Evolutionary conservation across 129 eudicot species (phyloP).

Genomic region (Pulicaria dysenterica): DNA sequence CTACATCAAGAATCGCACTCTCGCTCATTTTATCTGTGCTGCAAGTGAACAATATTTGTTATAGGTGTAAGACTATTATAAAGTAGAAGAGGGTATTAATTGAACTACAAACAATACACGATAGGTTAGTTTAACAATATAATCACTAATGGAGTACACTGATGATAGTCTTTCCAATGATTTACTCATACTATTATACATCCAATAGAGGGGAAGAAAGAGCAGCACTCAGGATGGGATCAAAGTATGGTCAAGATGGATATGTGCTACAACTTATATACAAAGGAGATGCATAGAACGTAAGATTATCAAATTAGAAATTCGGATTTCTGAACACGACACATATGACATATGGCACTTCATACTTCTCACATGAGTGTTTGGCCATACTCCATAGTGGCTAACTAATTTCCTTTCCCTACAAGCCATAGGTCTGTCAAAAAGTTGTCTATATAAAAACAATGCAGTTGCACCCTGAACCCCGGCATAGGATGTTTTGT

Average conservation of each 20-base stretch:
- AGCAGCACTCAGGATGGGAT: too few relatives aligned
- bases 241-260: too few relatives aligned
- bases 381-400: too few relatives aligned
- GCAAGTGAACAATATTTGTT: slow-evolving; percentile 40
- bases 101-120: slow-evolving; percentile 6
- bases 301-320: background rate
- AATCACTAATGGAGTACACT: too few relatives aligned
- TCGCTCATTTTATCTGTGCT: slow-evolving; percentile 99
- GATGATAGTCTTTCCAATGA: background rate
- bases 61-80: slow-evolving; percentile 2
- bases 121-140: too few relatives aligned
- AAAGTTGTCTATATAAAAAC: background rate
- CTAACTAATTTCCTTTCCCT: background rate
- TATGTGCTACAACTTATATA: too few relatives aligned
- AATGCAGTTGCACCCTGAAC: too few relatives aligned
- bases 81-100: background rate
- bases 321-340: slow-evolving; percentile 2
- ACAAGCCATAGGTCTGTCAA: background rate
- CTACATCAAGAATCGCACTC: slow-evolving; percentile 75
- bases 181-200: background rate
- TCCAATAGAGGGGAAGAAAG: too few relatives aligned
- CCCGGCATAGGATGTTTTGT: too few relatives aligned
- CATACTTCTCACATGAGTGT: background rate
- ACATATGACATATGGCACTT: background rate
- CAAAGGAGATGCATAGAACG: background rate